A percentile compares a stretch with the other conserved stretches of the same genome.
Evolutionary conservation across 2,329 filamentous ascomycete species (phyloP).

Genomic region (Pestalotiopsis sp.): DNA sequence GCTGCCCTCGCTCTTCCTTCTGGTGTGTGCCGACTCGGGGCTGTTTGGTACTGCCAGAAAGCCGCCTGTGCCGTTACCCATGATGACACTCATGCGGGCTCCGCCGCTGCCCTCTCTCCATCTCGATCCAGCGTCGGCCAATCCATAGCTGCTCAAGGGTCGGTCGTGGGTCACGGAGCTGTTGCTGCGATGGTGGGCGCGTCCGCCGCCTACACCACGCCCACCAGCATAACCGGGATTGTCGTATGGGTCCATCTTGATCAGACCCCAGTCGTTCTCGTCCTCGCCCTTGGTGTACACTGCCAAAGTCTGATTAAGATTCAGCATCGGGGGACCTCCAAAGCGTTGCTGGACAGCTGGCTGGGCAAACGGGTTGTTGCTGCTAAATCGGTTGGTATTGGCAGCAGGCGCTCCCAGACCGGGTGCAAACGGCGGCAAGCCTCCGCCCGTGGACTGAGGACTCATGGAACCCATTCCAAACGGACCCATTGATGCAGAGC

Average conservation of each 20-base stretch:
- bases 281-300: constrained; percentile 64
- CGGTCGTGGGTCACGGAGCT: constrained; percentile 35
- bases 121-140: constrained; percentile 54
- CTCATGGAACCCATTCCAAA: constrained; percentile 31
- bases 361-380: constrained; percentile 61
- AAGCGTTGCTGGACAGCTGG: constrained; percentile 23
- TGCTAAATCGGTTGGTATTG: constrained; percentile 51
- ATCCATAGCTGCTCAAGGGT: constrained; percentile 60
- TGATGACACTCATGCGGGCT: constrained; percentile 56
- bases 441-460: constrained; percentile 22
- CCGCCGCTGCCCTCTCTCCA: constrained; percentile 52
- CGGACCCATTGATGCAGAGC: constrained; percentile 34
- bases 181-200: constrained; percentile 30
- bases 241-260: constrained; percentile 45
- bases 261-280: constrained; percentile 61
- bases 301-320: constrained; percentile 56
- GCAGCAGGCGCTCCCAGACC: constrained; percentile 17
- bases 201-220: constrained; percentile 17
- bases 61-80: constrained; percentile 53
- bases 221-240: constrained; percentile 21
- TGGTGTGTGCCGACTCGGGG: constrained; percentile 18
- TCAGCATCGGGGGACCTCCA: constrained; percentile 33
- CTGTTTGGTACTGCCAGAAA: constrained; percentile 55
- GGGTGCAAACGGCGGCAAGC: constrained; percentile 12
- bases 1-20: constrained; percentile 25